Percentiles rank a stretch among this genome's conserved stretches.
phyloP scores from a whole-genome alignment of 2,329 filamentous ascomycete species.

The Elsinoe arachidis region DNA sequence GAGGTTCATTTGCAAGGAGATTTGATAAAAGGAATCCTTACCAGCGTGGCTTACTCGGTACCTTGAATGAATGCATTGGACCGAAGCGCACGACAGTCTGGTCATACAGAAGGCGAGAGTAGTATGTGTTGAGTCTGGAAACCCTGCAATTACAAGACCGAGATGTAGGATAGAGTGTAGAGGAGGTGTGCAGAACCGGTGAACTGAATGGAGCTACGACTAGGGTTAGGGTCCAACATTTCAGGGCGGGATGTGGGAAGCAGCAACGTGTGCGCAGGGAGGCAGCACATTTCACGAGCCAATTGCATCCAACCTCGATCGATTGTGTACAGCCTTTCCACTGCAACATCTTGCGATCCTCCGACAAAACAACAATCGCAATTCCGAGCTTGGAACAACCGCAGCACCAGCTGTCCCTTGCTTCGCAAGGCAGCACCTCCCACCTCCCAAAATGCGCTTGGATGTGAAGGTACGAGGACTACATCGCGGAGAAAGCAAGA shows the following conservation, averaged over 20 bases:
- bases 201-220: background rate
- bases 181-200: background rate
- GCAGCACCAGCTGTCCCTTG: slow-evolving; percentile 22
- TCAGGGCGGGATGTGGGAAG: background rate
- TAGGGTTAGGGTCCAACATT: background rate
- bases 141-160: too few species aligned
- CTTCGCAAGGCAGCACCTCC: slow-evolving; percentile 20
- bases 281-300: background rate
- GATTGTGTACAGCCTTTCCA: background rate
- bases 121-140: too few species aligned
- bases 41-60: too few species aligned
- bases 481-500: background rate
- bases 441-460: slow-evolving; percentile 42
- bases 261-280: slow-evolving; percentile 7
- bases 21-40: too few species aligned
- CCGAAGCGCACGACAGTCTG: too few species aligned
- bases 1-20: too few species aligned
- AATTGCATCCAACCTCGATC: background rate
- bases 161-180: background rate
- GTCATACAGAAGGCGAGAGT: too few species aligned
- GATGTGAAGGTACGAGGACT: slow-evolving; percentile 46
- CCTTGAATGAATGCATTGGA: too few species aligned
- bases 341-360: background rate
- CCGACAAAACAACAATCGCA: background rate
- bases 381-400: background rate